A percentile compares a stretch with the other conserved stretches of the same genome.
Conservation (phyloP, 2,329 filamentous ascomycete species). For the Alternaria longipes region DNA sequence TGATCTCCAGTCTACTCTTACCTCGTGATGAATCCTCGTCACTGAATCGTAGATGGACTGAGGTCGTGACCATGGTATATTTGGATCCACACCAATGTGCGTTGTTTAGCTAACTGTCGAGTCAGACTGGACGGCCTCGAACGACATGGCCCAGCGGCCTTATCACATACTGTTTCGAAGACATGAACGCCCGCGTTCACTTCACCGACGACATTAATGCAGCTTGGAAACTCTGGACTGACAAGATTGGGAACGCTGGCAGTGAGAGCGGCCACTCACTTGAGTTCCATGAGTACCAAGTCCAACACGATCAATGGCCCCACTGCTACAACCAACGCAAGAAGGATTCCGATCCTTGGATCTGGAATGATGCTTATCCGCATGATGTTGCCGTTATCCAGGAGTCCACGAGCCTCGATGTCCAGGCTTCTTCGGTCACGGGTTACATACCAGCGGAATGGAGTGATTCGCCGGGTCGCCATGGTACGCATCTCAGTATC, state of each 20-base stretch:
- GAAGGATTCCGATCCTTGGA: neutral
- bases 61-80: slow-evolving; percentile 5
- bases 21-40: neutral
- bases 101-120: neutral
- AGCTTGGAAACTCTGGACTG: slow-evolving; percentile 11
- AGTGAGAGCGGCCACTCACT: slow-evolving; percentile 5
- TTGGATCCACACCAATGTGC: neutral
- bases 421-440: neutral
- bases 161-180: slow-evolving; percentile 6
- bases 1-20: neutral
- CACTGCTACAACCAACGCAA: slow-evolving; percentile 5
- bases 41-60: neutral
- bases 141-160: slow-evolving; percentile 8
- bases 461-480: neutral
- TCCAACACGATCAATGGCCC: neutral
- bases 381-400: slow-evolving; percentile 1
- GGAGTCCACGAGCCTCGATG: neutral
- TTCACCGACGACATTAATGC: slow-evolving; percentile 6
- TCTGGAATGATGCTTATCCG: neutral
- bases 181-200: neutral
- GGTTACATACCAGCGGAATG: slow-evolving; percentile 9
- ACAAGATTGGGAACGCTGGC: slow-evolving; percentile 3
- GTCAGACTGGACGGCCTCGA: slow-evolving; percentile 3
- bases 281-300: slow-evolving; percentile 5
- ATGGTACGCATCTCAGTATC: neutral